Evolutionary conservation across 768 basidiomycete genomes (phyloP).

Genomic region (Scleroderma bovista): DNA sequence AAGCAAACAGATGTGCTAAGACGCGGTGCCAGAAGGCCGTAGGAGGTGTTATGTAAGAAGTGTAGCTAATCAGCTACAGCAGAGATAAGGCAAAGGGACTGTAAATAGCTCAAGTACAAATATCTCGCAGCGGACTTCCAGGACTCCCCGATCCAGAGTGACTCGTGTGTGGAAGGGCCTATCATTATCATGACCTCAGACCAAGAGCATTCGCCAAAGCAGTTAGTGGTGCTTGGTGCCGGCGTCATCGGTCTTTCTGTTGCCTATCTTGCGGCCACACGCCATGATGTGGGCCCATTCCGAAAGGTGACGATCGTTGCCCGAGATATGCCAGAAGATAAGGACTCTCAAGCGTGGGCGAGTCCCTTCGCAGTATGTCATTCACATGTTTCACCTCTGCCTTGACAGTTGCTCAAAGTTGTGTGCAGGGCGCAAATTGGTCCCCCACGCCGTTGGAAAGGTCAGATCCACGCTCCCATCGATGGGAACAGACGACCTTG

Average conservation of each 20-base stretch:
- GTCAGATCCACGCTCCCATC: constrained; percentile 26
- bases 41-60: too few relatives aligned
- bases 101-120: too few relatives aligned
- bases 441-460: constrained; percentile 32
- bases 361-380: constrained; percentile 54
- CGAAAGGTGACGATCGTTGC: constrained; percentile 28
- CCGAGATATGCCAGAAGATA: constrained; percentile 33
- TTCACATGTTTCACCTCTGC: neutral
- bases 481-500: constrained; percentile 36
- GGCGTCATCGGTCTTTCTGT: constrained; percentile 36
- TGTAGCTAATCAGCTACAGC: too few relatives aligned
- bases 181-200: too few relatives aligned
- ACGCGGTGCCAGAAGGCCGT: too few relatives aligned
- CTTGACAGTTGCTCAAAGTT: too few relatives aligned
- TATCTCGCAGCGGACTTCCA: too few relatives aligned
- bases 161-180: too few relatives aligned
- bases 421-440: too few relatives aligned
- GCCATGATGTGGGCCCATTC: constrained; percentile 12
- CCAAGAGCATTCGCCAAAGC: neutral
- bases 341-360: constrained; percentile 40
- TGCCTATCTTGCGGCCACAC: constrained; percentile 28
- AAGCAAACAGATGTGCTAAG: too few relatives aligned
- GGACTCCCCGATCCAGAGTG: too few relatives aligned
- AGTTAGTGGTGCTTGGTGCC: constrained; percentile 32
- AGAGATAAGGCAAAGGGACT: too few relatives aligned